Percentiles rank a stretch among this genome's conserved stretches.
phyloP scores from a whole-genome alignment of 2,329 filamentous ascomycete species.

The Paracoccidioides brasiliensis region DNA sequence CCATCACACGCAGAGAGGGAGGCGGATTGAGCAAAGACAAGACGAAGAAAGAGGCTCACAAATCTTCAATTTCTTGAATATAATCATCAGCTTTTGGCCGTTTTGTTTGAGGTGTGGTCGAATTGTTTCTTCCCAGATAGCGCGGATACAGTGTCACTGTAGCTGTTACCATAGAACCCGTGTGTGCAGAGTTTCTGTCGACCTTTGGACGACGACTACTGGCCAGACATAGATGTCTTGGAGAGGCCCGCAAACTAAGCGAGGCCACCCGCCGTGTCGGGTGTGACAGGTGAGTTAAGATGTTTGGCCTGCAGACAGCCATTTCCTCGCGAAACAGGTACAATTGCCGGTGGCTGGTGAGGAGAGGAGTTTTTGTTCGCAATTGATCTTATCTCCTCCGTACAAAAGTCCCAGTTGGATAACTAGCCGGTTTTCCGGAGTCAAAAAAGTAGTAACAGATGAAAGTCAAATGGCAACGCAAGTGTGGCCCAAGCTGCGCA shows the following conservation, averaged over 20 bases:
- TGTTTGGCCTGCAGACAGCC: not conserved
- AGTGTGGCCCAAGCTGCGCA: too few species aligned
- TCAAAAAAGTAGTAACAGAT: too few species aligned
- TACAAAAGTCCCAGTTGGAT: too few species aligned
- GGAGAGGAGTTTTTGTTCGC: too few species aligned
- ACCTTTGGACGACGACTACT: not conserved
- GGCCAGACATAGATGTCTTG: not conserved
- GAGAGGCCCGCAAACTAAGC: not conserved
- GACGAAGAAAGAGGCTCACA: constrained; percentile 4
- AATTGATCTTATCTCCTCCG: too few species aligned
- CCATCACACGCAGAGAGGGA: not conserved
- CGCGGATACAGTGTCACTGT: not conserved
- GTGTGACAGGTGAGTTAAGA: not conserved
- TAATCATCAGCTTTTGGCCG: constrained; percentile 8
- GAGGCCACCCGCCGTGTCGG: not conserved
- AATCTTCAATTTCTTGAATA: constrained; percentile 11
- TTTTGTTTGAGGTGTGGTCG: not conserved
- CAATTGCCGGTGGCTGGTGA: not conserved
- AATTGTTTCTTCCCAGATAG: not conserved
- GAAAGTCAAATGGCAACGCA: too few species aligned
- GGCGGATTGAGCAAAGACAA: not conserved
- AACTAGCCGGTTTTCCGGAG: too few species aligned
- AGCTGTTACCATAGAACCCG: not conserved
- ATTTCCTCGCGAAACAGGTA: not conserved
- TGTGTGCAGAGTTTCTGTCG: not conserved